A percentile compares a stretch with the other conserved stretches of the same genome.
These are phyloP conservation scores for Capronia coronata DNA, from an alignment of 2,329 filamentous ascomycete species.

Conservation along the genomic window DNA sequence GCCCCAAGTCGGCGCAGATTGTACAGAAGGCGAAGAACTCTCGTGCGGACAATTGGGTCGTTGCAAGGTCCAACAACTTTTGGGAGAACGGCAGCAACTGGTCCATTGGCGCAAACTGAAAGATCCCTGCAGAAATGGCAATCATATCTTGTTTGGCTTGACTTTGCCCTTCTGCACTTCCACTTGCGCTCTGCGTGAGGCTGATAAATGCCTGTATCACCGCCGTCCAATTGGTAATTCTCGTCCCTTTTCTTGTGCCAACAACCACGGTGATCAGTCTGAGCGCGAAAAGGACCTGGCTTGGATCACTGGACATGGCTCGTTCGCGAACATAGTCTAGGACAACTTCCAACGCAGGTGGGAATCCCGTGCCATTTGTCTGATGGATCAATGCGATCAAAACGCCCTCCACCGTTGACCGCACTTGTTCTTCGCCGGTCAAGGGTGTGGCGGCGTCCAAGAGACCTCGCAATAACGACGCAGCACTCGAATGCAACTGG, in stretches of 20 bases:
- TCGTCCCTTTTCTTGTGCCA: constrained; percentile 74
- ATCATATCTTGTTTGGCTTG: constrained; percentile 36
- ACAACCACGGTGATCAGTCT: constrained; percentile 61
- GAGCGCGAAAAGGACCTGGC: constrained; percentile 46
- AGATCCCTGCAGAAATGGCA: constrained; percentile 53
- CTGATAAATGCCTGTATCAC: constrained; percentile 52
- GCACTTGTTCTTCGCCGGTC: constrained; percentile 39
- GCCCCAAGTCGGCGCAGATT: constrained; percentile 67
- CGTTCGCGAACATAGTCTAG: constrained; percentile 42
- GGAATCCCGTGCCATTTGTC: constrained; percentile 66
- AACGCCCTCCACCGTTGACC: constrained; percentile 60
- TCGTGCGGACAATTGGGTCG: constrained; percentile 57
- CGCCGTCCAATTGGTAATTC: constrained; percentile 65
- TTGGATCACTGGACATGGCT: constrained; percentile 12
- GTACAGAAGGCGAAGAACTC: constrained; percentile 84
- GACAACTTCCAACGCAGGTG: constrained; percentile 58
- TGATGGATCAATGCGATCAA: constrained; percentile 79
- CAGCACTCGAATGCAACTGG: constrained; percentile 53
- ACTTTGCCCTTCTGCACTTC: not conserved
- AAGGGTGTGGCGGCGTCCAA: constrained; percentile 39
- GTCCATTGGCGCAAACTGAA: constrained; percentile 73
- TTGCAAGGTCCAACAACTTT: constrained; percentile 58
- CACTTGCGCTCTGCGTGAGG: constrained; percentile 41
- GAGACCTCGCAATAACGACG: constrained; percentile 48
- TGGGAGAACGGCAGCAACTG: constrained; percentile 65